These are phyloP conservation scores for Gnomoniopsis sp. DNA, from an alignment of 2,329 filamentous ascomycete genomes.

Conservation along the genomic window DNA sequence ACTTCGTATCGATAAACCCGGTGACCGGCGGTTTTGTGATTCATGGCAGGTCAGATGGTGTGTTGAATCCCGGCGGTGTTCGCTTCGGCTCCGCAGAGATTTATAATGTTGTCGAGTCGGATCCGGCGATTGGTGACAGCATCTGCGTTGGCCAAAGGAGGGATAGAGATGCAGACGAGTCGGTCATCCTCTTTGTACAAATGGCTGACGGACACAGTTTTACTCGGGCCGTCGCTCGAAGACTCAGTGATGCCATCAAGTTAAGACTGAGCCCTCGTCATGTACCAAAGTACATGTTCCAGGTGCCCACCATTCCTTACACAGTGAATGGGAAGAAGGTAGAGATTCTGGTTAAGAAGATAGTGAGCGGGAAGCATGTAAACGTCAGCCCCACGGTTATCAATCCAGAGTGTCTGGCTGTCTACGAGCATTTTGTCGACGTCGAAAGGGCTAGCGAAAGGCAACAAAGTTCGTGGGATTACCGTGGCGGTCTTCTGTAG, in stretches of 20 bases:
- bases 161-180: slow-evolving; percentile 51
- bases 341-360: slow-evolving; percentile 39
- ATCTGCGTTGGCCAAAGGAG: slow-evolving; percentile 77
- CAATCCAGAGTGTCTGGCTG: slow-evolving; percentile 34
- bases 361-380: slow-evolving; percentile 34
- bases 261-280: slow-evolving; percentile 30
- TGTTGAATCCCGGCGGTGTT: slow-evolving; percentile 75
- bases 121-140: slow-evolving; percentile 68
- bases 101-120: slow-evolving; percentile 67
- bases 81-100: slow-evolving; percentile 79
- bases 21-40: slow-evolving; percentile 62
- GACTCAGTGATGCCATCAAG: slow-evolving; percentile 26
- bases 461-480: no score
- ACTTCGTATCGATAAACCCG: slow-evolving; percentile 72
- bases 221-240: slow-evolving; percentile 16
- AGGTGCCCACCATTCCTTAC: slow-evolving; percentile 35
- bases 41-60: slow-evolving; percentile 71
- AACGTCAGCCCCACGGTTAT: slow-evolving; percentile 33
- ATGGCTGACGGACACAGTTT: slow-evolving; percentile 13
- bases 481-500: no score
- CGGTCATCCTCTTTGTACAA: slow-evolving; percentile 37
- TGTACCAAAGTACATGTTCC: slow-evolving; percentile 37
- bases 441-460: background rate
- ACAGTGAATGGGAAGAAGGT: slow-evolving; percentile 47
- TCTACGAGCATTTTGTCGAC: slow-evolving; percentile 24